Evolutionary conservation across 108 stramenopile genomes (phyloP), one percentile per base, ranked within the genome.

Genomic region (Poteriospumella lacustris): DNA sequence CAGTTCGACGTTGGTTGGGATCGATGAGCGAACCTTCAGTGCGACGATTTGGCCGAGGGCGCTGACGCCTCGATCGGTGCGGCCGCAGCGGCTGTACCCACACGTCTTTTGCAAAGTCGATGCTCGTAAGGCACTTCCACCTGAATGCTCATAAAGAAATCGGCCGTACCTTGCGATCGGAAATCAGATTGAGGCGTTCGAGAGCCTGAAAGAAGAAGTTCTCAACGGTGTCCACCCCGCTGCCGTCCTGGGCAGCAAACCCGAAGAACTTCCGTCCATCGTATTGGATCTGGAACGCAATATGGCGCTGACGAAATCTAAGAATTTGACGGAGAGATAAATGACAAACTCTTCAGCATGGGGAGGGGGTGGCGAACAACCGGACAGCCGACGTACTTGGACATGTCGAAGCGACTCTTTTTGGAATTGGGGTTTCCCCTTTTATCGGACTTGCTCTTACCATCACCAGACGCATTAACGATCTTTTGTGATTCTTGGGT

Each of bases 11-110:
- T 34, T 33, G 0, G 0, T 41, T 12, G 43, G 44, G 0, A 83
- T 76, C 24, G 36, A 24, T 80, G 92, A 93, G 67, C 92, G 92
- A 28, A 96, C 75, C 24, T 81, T 80, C 26, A 97, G 72, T 1
- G 92, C 89, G 2, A 97, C 86, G 1, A 97, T 93, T 86, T 99
- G 96, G 38, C 96, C 93, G n/a, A 90, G 84, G 1, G 98, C 91
- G 81, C 87, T 89, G 0, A 99, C 96, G 9, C 98, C 98, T 64
- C 79, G 78, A 83, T 99, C 98, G 26, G 98, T 99, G 28, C 98
- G 84, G 34, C 98, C 98, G 78, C 95, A 97, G 29, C 98, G 84
- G 0, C 92, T 93, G 83, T 96, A 98, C 31, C 81, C 73, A 58
- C 87, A 86, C 12, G 83, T 60, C 36, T 68, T 58, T 28, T 69